Conservation (phyloP, 228 moss, liverwort and hornwort species). For the Sphagnum fallax region DNA sequence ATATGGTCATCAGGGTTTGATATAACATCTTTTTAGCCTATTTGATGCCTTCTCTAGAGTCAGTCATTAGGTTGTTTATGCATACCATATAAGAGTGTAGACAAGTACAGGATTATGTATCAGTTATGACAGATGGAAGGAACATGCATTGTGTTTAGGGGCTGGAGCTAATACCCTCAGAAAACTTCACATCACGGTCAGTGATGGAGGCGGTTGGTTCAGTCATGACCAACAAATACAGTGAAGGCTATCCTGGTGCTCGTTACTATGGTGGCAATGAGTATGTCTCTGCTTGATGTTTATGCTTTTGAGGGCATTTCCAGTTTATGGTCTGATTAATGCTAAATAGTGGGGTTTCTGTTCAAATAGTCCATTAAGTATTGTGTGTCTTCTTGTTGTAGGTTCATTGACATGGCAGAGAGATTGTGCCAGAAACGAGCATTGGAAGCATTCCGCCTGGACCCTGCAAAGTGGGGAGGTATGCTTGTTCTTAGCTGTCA, state of each 20-base stretch:
- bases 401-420: constrained; percentile 86
- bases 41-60: not conserved
- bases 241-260: constrained; percentile 87
- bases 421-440: constrained; percentile 79
- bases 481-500: not conserved
- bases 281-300: constrained; percentile 19
- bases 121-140: too few relatives aligned
- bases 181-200: constrained; percentile 86
- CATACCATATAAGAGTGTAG: not conserved
- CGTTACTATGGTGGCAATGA: constrained; percentile 96
- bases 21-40: not conserved
- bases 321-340: too few relatives aligned
- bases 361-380: not conserved
- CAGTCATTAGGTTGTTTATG: not conserved
- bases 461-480: constrained; percentile 91
- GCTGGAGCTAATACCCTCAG: constrained; percentile 81
- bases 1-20: not conserved
- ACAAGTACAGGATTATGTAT: not conserved
- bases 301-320: too few relatives aligned
- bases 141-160: constrained; percentile 17
- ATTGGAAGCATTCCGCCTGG: constrained; percentile 64
- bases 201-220: constrained; percentile 95
- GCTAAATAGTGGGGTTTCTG: not conserved
- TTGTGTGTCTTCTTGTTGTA: constrained; percentile 11
- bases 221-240: constrained; percentile 93